Evolutionary conservation across 2,329 filamentous ascomycete species (phyloP).

Genomic region (Xylariaceae sp.): DNA sequence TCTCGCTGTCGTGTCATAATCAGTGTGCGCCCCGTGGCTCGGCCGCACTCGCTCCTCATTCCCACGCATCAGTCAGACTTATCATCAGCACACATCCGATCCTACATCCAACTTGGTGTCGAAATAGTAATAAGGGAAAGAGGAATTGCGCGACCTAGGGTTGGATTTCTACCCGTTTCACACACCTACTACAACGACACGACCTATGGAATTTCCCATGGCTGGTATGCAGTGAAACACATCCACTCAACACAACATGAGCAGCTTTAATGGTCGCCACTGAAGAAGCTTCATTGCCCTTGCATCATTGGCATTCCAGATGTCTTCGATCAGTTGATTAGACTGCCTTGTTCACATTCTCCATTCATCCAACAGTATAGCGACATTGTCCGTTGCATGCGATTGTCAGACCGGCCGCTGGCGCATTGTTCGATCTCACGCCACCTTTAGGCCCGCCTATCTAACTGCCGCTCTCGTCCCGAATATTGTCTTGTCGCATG

Average conservation of each 20-base stretch:
- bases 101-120: slow-evolving; percentile 2
- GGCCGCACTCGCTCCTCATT: slow-evolving; percentile 1
- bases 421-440: slow-evolving; percentile 19
- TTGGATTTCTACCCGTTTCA: background rate
- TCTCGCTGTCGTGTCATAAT: slow-evolving; percentile 6
- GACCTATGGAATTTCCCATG: background rate
- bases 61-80: background rate
- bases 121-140: slow-evolving; percentile 8
- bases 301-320: slow-evolving; percentile 31
- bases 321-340: slow-evolving; percentile 26
- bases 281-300: slow-evolving; percentile 29
- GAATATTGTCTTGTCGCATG: slow-evolving; percentile 13
- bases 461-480: slow-evolving; percentile 5
- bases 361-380: slow-evolving; percentile 16
- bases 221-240: slow-evolving; percentile 13
- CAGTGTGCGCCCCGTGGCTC: slow-evolving; percentile 4
- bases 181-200: slow-evolving; percentile 8
- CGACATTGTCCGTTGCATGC: slow-evolving; percentile 16
- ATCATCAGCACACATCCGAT: slow-evolving; percentile 1
- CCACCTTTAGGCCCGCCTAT: slow-evolving; percentile 5
- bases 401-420: slow-evolving; percentile 17
- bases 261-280: slow-evolving; percentile 17
- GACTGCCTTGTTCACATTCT: slow-evolving; percentile 25
- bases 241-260: slow-evolving; percentile 10
- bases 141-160: background rate